Conservation (phyloP, 805 yeast species). For the Peterozyma toletana region DNA sequence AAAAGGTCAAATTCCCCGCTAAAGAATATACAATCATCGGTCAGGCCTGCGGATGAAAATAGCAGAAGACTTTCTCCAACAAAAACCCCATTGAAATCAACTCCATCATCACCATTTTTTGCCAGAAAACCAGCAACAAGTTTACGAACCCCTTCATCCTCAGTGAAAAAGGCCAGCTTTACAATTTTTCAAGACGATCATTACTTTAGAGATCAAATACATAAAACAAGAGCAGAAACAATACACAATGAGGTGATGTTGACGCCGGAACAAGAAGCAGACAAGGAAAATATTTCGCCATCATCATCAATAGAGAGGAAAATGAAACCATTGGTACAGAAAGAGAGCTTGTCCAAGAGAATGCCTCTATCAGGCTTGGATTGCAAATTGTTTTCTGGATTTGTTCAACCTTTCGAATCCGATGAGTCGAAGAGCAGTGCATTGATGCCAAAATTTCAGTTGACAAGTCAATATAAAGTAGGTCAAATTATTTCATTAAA, state of each 20-base stretch:
- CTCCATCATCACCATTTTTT: neutral
- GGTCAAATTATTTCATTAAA: constrained; percentile 1
- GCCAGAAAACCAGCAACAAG: too few relatives aligned
- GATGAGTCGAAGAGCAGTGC: neutral
- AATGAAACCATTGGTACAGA: neutral
- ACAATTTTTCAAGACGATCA: constrained; percentile 7
- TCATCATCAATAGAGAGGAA: neutral
- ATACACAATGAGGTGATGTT: constrained; percentile 11
- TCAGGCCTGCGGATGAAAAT: neutral
- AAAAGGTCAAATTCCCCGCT: constrained; percentile 2
- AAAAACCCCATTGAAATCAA: constrained; percentile 4
- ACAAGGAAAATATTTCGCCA: constrained; percentile 6
- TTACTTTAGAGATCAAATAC: constrained; percentile 1
- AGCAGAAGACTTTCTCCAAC: constrained; percentile 1
- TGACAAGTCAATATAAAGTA: constrained; percentile 1
- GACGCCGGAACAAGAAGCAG: constrained; percentile 20
- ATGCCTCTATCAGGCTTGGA: constrained; percentile 9
- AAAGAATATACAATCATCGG: neutral
- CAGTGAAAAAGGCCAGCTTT: constrained; percentile 2
- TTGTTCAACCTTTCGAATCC: constrained; percentile 3
- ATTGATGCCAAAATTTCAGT: constrained; percentile 5
- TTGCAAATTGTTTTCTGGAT: constrained; percentile 8
- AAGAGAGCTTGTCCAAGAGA: constrained; percentile 1
- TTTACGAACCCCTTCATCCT: neutral
- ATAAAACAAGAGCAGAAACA: neutral